Evolutionary conservation across 371 early-diverging fungal species (phyloP).

Genomic region (Racocetra persica): DNA sequence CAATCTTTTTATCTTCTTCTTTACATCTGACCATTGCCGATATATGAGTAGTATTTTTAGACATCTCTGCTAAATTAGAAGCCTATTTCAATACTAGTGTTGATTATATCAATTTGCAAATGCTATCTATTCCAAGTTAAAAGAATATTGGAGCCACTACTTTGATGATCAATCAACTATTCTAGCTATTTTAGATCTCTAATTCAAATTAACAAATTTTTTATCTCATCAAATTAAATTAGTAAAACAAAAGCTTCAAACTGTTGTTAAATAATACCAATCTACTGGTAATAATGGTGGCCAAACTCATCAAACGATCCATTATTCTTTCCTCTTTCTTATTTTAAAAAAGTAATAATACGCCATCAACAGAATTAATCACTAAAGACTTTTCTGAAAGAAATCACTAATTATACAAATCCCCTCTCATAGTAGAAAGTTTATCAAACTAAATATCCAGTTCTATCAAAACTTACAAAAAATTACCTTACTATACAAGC

Average conservation of each 20-base stretch:
- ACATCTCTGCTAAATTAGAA: neutral
- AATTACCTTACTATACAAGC: neutral
- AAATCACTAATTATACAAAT: neutral
- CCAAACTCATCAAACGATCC: neutral
- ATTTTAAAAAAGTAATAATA: neutral
- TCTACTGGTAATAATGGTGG: neutral
- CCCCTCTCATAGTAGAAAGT: neutral
- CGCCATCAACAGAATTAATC: neutral
- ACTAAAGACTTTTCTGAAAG: neutral
- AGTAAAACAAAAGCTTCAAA: neutral
- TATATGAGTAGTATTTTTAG: neutral
- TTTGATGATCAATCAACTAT: neutral
- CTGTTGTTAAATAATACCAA: neutral
- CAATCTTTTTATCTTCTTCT: neutral
- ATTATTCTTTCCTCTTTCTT: no score
- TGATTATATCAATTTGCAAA: neutral
- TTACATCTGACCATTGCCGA: neutral
- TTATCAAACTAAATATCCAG: neutral
- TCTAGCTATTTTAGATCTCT: neutral
- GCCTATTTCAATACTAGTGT: no score
- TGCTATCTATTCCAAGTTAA: neutral
- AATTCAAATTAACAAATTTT: constrained; percentile 3
- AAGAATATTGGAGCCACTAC: neutral
- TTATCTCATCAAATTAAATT: neutral
- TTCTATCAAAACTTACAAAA: neutral